phyloP scores from a whole-genome alignment of 345 rosid genomes.

The Syzygium aromaticum region DNA sequence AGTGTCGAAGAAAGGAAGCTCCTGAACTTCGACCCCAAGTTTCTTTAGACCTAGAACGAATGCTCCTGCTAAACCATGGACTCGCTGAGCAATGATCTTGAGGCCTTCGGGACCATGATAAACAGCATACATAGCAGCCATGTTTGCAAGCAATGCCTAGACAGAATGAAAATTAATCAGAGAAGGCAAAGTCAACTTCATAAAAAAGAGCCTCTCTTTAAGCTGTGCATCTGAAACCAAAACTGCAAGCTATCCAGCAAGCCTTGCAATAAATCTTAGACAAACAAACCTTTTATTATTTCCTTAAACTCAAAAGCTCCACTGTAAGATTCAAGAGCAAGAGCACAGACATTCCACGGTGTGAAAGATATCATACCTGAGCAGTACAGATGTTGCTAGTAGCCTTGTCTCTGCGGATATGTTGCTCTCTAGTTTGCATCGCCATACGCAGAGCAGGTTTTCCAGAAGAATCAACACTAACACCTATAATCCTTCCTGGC shows the following conservation, averaged over 20 bases:
- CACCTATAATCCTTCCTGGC: slow-evolving; percentile 96
- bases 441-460: slow-evolving; percentile 96
- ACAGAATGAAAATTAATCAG: neutral
- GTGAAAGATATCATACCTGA: slow-evolving; percentile 50
- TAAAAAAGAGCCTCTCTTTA: neutral
- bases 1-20: slow-evolving; percentile 88
- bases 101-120: slow-evolving; percentile 97
- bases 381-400: slow-evolving; percentile 99
- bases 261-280: neutral
- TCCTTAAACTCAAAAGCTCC: neutral
- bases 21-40: slow-evolving; percentile 84
- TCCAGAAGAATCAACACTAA: slow-evolving; percentile 91
- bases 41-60: slow-evolving; percentile 80
- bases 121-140: slow-evolving; percentile 98
- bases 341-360: neutral
- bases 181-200: neutral
- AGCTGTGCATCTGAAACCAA: neutral
- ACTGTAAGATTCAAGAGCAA: neutral
- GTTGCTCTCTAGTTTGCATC: slow-evolving; percentile 99
- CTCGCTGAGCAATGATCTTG: slow-evolving; percentile 74
- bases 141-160: slow-evolving; percentile 95
- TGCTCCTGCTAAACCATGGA: slow-evolving; percentile 90
- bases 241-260: neutral
- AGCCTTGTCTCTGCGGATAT: slow-evolving; percentile 97
- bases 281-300: neutral